Evolutionary conservation across 306 rosid genomes (phyloP).

Genomic region (Sesbania bispinosa): DNA sequence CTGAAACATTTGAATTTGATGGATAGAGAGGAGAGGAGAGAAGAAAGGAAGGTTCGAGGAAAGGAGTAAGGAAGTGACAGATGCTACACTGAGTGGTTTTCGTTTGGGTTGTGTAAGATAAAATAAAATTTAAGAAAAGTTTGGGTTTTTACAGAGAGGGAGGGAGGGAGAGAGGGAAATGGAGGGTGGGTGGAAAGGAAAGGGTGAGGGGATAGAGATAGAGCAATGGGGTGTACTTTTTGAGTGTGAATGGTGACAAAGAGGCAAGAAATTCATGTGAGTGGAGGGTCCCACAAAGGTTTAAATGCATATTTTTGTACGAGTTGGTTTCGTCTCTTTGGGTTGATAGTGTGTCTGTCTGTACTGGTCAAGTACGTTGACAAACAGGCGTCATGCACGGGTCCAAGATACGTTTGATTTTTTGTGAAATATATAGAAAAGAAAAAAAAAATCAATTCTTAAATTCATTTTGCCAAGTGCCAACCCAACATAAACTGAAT

Average conservation of each 20-base stretch:
- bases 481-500: no score
- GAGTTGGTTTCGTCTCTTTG: no score
- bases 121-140: neutral
- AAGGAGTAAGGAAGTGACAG: constrained; percentile 24
- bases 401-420: neutral
- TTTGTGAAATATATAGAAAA: no score
- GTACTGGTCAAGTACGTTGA: neutral
- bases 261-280: neutral
- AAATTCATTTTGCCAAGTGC: no score
- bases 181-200: no score
- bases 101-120: neutral
- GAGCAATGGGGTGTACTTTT: no score
- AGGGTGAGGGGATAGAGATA: no score
- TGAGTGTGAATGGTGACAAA: neutral
- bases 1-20: neutral
- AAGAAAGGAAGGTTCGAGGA: constrained; percentile 41
- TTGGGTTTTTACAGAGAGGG: neutral
- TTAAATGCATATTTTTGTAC: neutral
- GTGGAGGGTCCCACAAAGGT: neutral
- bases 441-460: no score
- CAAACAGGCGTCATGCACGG: neutral
- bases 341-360: no score
- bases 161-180: neutral
- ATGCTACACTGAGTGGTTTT: neutral
- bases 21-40: neutral